A percentile compares a stretch with the other conserved stretches of the same genome.
Conservation (phyloP, 352 stramenopile species). For the Phytopythium boreale region DNA sequence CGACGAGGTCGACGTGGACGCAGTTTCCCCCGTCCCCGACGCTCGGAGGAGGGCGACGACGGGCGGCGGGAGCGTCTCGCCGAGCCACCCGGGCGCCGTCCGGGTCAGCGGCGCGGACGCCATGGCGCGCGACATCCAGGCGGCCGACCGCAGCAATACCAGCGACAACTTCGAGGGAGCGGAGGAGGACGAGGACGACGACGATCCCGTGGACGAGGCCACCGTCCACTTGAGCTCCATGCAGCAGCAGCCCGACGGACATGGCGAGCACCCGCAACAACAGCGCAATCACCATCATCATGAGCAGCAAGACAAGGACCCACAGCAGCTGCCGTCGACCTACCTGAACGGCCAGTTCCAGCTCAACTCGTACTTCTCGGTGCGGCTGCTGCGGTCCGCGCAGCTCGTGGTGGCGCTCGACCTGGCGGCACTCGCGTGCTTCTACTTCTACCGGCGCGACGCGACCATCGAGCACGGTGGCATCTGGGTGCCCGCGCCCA, state of each 20-base stretch:
- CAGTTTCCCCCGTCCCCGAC: not conserved
- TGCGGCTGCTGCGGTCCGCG: slow-evolving; percentile 50
- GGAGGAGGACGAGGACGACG: not conserved
- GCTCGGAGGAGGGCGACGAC: not conserved
- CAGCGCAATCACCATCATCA: not conserved
- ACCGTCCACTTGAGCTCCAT: slow-evolving; percentile 39
- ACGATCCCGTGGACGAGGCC: slow-evolving; percentile 12
- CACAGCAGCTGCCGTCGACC: slow-evolving; percentile 25
- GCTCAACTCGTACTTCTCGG: slow-evolving; percentile 82
- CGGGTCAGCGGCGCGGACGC: slow-evolving; percentile 10
- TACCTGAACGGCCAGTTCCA: slow-evolving; percentile 64
- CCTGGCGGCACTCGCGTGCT: slow-evolving; percentile 49
- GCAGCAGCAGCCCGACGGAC: slow-evolving; percentile 4
- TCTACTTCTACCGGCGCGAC: slow-evolving; percentile 46
- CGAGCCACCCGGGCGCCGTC: not conserved
- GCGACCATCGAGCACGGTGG: slow-evolving; percentile 24
- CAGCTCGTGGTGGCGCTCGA: slow-evolving; percentile 63
- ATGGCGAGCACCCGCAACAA: not conserved
- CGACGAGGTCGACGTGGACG: slow-evolving; percentile 22
- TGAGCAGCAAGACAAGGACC: slow-evolving; percentile 11
- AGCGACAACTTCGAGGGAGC: slow-evolving; percentile 15
- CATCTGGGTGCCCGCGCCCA: slow-evolving; percentile 42
- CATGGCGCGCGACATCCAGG: slow-evolving; percentile 14
- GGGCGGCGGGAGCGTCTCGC: not conserved
- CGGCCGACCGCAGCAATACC: slow-evolving; percentile 3